Evolutionary conservation across 768 basidiomycete genomes (phyloP), one percentile per base, ranked within the genome.

Genomic region (Panus rudis): DNA sequence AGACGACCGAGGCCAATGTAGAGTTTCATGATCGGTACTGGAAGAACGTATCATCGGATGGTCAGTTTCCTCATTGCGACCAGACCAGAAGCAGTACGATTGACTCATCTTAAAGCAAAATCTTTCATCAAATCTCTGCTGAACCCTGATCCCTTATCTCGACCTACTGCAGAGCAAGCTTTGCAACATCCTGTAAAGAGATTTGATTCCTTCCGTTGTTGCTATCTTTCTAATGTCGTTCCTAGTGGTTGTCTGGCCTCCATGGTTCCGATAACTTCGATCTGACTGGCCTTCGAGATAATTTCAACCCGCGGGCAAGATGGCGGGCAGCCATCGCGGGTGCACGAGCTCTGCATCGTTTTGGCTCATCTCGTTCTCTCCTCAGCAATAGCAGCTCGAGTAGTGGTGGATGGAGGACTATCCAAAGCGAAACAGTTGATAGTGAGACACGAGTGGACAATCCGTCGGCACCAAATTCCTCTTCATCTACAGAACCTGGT

Each of bases 11-110:
- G 27, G 92, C 84, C 0, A 81, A 79, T 53, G 73, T 97, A 37
- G 84, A 86, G 51, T 98, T 99, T 60, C 94, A 97, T 51, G 88
- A 92, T 22, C 73, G 81, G 25, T 99, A 92, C 49, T 99, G 96
- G 96, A 77, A 79, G 63, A 96, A 94, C 46, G 76, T 94, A 28
- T 89, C 87, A 2, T 57, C 68, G 2, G 75, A 82, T 64, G 90
- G 90, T 86, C 32, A 25, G 66, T 57, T 11, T 17, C n/a, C 13
- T 27, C n/a, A 3, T 30, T 17, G 4, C 4, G 2, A 20, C 20
- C 14, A 16, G 2, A 11, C 22, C 10, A 7, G 41, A 26, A 17
- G 23, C 25, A 27, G 47, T 31, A 44, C 41, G 3, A 6, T 21
- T 37, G 39, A 48, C 24, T 3, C 45, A 20, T 8, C 6, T 47